Percentiles rank a stretch among this genome's conserved stretches.
Evolutionary conservation across 2,329 filamentous ascomycete species (phyloP).

Genomic region (Metarhizium guizhouense): DNA sequence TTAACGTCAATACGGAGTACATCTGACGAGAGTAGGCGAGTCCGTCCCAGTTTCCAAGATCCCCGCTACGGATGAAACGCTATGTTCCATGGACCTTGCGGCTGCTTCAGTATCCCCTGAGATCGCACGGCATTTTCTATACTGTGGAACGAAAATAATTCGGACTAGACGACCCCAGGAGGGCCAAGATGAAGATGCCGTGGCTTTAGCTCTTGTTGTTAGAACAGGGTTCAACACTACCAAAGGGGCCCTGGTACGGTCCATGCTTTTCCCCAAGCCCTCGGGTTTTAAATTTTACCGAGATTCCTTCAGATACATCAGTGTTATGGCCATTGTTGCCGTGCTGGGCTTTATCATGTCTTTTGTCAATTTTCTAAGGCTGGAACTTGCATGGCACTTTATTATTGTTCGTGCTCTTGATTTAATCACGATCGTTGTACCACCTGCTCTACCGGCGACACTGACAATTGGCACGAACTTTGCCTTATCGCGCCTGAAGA

Average conservation of each 20-base stretch:
- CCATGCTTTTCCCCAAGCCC: conserved; percentile 97
- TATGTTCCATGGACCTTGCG: conserved; percentile 67
- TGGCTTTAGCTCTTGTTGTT: conserved; percentile 83
- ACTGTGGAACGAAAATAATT: conserved; percentile 92
- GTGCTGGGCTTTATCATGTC: conserved; percentile 81
- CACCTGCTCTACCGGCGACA: conserved; percentile 87
- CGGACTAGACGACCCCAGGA: conserved; percentile 83
- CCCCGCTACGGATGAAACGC: conserved; percentile 70
- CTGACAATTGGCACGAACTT: conserved; percentile 96
- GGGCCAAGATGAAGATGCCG: conserved; percentile 75
- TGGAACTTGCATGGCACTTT: conserved; percentile 77
- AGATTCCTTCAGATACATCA: conserved; percentile 95
- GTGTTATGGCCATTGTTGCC: conserved; percentile 87
- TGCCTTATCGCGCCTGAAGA: conserved; percentile 75
- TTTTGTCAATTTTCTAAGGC: conserved; percentile 82
- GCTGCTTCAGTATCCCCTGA: conserved; percentile 77
- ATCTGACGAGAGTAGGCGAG: conserved; percentile 47
- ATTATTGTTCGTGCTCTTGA: conserved; percentile 90
- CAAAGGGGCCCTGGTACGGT: conserved; percentile 88
- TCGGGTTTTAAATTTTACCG: conserved; percentile 98
- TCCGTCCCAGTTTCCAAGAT: conserved; percentile 94
- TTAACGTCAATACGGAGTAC: conserved; percentile 9
- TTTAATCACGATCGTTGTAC: conserved; percentile 94
- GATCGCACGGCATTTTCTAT: conserved; percentile 81
- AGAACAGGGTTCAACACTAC: conserved; percentile 96